Conservation (phyloP, 1,284 basidiomycete species). For the Marasmius sp. region DNA sequence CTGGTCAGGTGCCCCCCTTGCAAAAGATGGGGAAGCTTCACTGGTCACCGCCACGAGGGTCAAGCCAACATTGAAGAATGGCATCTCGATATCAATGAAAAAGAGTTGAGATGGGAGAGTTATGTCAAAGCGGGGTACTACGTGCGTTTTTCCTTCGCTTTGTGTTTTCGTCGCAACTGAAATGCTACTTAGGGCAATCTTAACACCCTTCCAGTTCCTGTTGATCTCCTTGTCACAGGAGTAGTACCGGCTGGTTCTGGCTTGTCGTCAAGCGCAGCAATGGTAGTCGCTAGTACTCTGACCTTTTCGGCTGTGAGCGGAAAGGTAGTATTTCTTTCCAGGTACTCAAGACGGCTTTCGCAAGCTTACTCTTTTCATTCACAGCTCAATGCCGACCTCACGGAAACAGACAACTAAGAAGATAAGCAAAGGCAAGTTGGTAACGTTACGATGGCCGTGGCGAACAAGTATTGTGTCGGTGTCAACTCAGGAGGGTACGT, state of each 20-base stretch:
- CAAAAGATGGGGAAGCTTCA: slow-evolving; percentile 23
- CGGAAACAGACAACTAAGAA: slow-evolving; percentile 12
- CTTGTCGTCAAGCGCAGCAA: slow-evolving; percentile 80
- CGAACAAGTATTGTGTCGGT: slow-evolving; percentile 82
- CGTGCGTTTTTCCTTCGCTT: slow-evolving; percentile 34
- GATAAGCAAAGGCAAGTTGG: slow-evolving; percentile 69
- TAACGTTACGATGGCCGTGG: slow-evolving; percentile 77
- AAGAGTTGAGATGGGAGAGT: slow-evolving; percentile 78
- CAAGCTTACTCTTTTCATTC: not conserved
- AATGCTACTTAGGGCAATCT: slow-evolving; percentile 32
- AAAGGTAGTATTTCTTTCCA: slow-evolving; percentile 39
- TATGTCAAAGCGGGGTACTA: slow-evolving; percentile 85
- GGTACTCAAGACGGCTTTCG: too few relatives aligned
- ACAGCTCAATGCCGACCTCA: slow-evolving; percentile 31
- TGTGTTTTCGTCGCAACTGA: slow-evolving; percentile 4
- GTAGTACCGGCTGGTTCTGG: slow-evolving; percentile 83
- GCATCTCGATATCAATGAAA: slow-evolving; percentile 73
- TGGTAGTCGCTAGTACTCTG: slow-evolving; percentile 82
- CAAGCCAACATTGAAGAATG: slow-evolving; percentile 52
- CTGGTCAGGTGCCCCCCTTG: slow-evolving; percentile 54
- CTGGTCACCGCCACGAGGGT: too few relatives aligned
- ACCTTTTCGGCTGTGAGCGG: slow-evolving; percentile 76
- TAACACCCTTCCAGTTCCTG: slow-evolving; percentile 45
- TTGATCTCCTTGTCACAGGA: slow-evolving; percentile 74
- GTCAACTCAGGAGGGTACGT: slow-evolving; percentile 76